Percentiles rank a stretch among this genome's conserved stretches.
phyloP scores from a whole-genome alignment of 495 filamentous ascomycete genomes.

The Pseudoneurospora amorphoporcata region DNA sequence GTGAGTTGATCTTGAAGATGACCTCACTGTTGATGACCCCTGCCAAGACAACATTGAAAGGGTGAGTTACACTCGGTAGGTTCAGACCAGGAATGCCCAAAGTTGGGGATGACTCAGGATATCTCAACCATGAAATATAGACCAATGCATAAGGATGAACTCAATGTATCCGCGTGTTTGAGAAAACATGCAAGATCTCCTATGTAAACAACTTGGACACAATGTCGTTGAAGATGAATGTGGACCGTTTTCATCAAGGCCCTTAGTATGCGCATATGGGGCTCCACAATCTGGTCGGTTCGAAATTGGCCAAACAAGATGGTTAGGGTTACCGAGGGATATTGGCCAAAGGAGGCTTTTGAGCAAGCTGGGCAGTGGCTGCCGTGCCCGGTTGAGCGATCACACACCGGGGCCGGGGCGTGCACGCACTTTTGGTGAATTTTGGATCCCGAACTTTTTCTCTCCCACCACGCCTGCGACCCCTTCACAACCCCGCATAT shows the following conservation, averaged over 20 bases:
- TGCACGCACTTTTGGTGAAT: constrained; percentile 10
- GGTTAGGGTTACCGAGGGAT: not conserved
- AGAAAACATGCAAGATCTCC: not conserved
- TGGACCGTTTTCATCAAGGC: not conserved
- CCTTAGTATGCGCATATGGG: not conserved
- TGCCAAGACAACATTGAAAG: not conserved
- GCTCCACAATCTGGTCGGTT: not conserved
- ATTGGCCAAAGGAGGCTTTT: not conserved
- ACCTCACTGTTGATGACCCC: not conserved
- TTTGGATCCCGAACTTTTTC: constrained; percentile 23
- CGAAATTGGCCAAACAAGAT: not conserved
- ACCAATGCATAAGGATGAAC: not conserved
- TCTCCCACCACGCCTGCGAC: constrained; percentile 18
- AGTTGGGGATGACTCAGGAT: not conserved
- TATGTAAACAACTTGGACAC: not conserved
- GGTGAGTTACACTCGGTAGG: not conserved
- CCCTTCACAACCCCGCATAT: constrained; percentile 20
- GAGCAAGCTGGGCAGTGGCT: not conserved
- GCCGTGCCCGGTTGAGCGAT: not conserved
- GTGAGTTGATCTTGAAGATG: not conserved
- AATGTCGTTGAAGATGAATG: not conserved
- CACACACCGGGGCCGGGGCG: not conserved
- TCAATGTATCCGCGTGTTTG: not conserved
- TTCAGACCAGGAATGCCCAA: not conserved
- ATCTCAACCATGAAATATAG: not conserved